Conservation (phyloP, 202 grass and related monocot species). For the Dendrocalamus latiflorus region DNA sequence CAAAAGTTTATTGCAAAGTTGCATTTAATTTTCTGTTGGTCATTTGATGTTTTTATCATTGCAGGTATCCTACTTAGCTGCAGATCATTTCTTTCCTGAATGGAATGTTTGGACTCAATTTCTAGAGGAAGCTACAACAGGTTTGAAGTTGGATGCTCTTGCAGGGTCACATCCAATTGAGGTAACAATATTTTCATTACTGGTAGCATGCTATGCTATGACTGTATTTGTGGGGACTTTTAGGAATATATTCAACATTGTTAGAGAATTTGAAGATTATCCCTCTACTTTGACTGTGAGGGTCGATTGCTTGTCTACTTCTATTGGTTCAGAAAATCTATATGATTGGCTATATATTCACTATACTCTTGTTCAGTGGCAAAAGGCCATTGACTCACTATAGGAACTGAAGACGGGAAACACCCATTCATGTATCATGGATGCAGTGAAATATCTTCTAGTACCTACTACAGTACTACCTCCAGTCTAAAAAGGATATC, state of each 20-base stretch:
- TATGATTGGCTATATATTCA: not conserved
- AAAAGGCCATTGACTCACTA: slow-evolving; percentile 1
- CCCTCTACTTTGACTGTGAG: not conserved
- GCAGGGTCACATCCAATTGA: slow-evolving; percentile 95
- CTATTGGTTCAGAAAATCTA: not conserved
- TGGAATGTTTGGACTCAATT: slow-evolving; percentile 98
- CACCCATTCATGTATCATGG: not conserved
- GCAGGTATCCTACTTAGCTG: slow-evolving; percentile 80
- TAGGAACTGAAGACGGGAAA: not conserved
- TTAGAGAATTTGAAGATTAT: not conserved
- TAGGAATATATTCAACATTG: not conserved
- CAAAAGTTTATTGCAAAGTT: not conserved
- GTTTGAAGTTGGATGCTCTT: slow-evolving; percentile 83
- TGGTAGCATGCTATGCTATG: not conserved
- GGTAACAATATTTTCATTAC: slow-evolving; percentile 32
- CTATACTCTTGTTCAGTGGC: not conserved
- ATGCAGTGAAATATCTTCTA: not conserved
- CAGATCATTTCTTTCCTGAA: slow-evolving; percentile 82
- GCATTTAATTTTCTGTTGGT: slow-evolving; percentile 1
- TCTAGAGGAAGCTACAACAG: slow-evolving; percentile 65
- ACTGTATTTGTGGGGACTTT: not conserved
- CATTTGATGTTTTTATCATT: slow-evolving; percentile 10
- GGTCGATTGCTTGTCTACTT: not conserved
- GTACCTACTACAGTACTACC: not conserved
- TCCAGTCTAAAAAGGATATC: not conserved